Conservation (phyloP, 495 filamentous ascomycete species). For the Aspergillus sparsus region DNA sequence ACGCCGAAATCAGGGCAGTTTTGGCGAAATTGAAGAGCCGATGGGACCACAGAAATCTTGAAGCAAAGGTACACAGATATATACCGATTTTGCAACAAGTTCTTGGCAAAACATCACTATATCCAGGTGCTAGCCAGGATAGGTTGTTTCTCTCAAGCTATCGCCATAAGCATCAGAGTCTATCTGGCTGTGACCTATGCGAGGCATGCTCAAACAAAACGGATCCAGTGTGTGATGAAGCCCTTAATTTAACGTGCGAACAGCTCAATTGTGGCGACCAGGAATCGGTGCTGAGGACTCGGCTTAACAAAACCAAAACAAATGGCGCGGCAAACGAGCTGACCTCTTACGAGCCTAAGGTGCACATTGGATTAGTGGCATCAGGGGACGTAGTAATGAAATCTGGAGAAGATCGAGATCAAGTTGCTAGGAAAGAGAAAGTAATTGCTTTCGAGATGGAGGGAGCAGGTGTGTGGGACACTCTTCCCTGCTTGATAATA, state of each 20-base stretch:
- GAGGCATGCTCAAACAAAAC: no score
- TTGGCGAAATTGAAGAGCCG: neutral
- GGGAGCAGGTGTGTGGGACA: conserved; percentile 37
- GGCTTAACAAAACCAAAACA: neutral
- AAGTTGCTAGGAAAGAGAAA: conserved; percentile 12
- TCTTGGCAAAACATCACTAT: no score
- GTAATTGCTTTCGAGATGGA: conserved; percentile 48
- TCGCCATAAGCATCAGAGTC: no score
- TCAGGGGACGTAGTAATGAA: conserved; percentile 37
- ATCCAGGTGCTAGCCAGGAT: no score
- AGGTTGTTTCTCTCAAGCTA: no score
- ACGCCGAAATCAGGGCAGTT: conserved; percentile 10
- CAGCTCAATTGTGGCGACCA: neutral
- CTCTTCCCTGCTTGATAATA: conserved; percentile 38
- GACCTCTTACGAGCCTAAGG: neutral
- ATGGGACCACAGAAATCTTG: neutral
- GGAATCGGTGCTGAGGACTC: neutral
- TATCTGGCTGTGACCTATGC: no score
- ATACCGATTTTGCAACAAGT: no score
- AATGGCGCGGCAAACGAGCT: neutral
- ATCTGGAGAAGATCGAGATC: conserved; percentile 31
- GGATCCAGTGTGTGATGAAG: no score
- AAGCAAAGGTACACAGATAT: no score
- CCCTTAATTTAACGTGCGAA: no score
- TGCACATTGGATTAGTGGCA: conserved; percentile 31